Percentiles rank a stretch among this genome's conserved stretches.
These are phyloP conservation scores for Pyrenula massariospora DNA, from an alignment of 495 filamentous ascomycete species.

Conservation along the genomic window DNA sequence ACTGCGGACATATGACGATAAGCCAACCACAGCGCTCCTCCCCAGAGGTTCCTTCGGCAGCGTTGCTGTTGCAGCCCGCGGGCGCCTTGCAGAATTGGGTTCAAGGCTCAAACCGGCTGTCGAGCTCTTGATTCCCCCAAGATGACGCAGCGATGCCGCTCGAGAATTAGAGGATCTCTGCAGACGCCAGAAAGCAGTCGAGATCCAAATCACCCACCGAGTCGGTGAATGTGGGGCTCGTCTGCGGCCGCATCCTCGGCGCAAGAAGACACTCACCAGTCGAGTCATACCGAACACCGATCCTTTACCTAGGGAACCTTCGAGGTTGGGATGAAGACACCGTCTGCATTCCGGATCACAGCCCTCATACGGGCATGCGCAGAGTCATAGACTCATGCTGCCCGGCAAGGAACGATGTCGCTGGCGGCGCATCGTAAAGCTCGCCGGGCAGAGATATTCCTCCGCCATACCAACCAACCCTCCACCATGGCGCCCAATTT, in stretches of 20 bases:
- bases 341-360: not conserved
- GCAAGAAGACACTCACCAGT: not conserved
- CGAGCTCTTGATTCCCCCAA: not conserved
- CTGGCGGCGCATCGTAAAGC: not conserved
- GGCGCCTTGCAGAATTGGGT: not conserved
- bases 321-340: not conserved
- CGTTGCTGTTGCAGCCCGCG: not conserved
- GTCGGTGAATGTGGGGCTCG: not conserved
- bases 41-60: no score
- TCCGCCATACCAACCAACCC: conserved; percentile 8
- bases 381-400: not conserved
- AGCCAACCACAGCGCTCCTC: not conserved
- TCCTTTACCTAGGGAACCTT: no score
- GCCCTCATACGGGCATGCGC: not conserved
- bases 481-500: conserved; percentile 68
- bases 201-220: not conserved
- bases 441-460: not conserved
- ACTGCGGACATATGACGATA: not conserved
- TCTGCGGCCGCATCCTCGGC: not conserved
- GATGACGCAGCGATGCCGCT: no score
- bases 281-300: not conserved
- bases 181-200: not conserved
- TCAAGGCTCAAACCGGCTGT: not conserved
- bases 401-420: not conserved
- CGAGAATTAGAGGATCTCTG: no score